Evolutionary conservation across 2,329 filamentous ascomycete genomes (phyloP), one percentile per base, ranked within the genome.

Genomic region (Alternaria novae-zelandiae): DNA sequence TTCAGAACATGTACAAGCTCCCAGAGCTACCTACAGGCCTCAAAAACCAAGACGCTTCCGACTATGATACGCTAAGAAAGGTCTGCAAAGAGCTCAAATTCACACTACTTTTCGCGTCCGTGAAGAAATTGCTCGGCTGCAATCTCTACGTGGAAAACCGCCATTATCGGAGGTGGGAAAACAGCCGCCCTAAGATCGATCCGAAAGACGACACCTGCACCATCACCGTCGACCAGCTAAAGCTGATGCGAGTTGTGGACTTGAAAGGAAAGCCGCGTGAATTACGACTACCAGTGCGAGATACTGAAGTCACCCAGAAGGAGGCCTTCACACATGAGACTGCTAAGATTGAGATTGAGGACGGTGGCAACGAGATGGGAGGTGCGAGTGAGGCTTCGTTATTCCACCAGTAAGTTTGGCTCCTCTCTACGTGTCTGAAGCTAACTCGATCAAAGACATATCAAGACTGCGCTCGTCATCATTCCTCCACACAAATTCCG

Each of bases 381-480:
- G 32, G 32, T 36, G 32, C 0, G 0, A 36, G 0, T 0, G 32
- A 36, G 32, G 32, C 32, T 36, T 0, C 0, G 7, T 0, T 36
- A n/a, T 36, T 36, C 0, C 32, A 36, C 32, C 32, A 36, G 32
- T 36, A 36, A n/a, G 32, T 2, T 36, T 3, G 1, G 7, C 2
- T 0, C 32, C 0, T 36, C 8, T n/a, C 0, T 36, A n/a, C 0
- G 1, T 2, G 15, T 36, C 15, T n/a, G 32, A 3, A 36, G 15
- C 32, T 36, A 36, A 36, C 32, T 36, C 0, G 7, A 36, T 36
- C 0, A n/a, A 36, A 36, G 15, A n/a, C 15, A 36, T 36, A 0
- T 36, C 32, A 36, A 36, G 15, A 36, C 15, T 36, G 32, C 32
- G 8, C 32, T 36, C 15, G 32, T 36, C 7, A 36, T 36, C 15